A percentile compares a stretch with the other conserved stretches of the same genome.
phyloP scores from a whole-genome alignment of 2,329 filamentous ascomycete genomes.

The Trichoderma sp. region DNA sequence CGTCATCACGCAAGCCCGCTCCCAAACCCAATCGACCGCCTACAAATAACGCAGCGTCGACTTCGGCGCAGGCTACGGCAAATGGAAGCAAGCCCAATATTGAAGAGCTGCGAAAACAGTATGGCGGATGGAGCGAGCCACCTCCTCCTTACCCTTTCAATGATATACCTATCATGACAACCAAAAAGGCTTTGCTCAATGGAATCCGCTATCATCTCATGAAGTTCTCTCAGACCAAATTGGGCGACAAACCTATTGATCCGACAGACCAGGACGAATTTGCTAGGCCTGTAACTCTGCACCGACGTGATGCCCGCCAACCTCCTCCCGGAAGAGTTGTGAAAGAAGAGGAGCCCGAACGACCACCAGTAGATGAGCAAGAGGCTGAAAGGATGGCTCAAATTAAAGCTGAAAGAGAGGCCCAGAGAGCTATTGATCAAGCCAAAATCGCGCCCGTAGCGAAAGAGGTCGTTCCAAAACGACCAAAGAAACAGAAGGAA shows the following conservation, averaged over 20 bases:
- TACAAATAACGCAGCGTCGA: conserved; percentile 26
- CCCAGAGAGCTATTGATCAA: conserved; percentile 81
- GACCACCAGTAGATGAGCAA: conserved; percentile 55
- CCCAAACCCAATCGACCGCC: conserved; percentile 34
- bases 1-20: conserved; percentile 56
- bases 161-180: conserved; percentile 74
- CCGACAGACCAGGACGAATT: conserved; percentile 75
- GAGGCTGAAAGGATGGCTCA: conserved; percentile 70
- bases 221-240: conserved; percentile 68
- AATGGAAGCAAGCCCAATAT: conserved; percentile 43
- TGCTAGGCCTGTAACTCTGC: conserved; percentile 82
- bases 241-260: conserved; percentile 66
- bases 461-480: conserved; percentile 58
- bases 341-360: conserved; percentile 59
- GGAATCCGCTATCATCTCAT: conserved; percentile 86
- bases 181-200: conserved; percentile 77
- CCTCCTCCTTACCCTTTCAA: conserved; percentile 53
- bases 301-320: conserved; percentile 82
- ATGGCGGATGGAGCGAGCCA: conserved; percentile 63
- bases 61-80: conserved; percentile 32
- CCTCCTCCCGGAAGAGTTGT: conserved; percentile 65
- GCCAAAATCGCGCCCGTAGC: conserved; percentile 89
- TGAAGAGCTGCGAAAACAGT: conserved; percentile 50
- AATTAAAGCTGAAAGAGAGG: conserved; percentile 76
- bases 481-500: conserved; percentile 67